These are phyloP conservation scores for Elongisporangium senticosum DNA, from an alignment of 352 stramenopile species.

Conservation along the genomic window DNA sequence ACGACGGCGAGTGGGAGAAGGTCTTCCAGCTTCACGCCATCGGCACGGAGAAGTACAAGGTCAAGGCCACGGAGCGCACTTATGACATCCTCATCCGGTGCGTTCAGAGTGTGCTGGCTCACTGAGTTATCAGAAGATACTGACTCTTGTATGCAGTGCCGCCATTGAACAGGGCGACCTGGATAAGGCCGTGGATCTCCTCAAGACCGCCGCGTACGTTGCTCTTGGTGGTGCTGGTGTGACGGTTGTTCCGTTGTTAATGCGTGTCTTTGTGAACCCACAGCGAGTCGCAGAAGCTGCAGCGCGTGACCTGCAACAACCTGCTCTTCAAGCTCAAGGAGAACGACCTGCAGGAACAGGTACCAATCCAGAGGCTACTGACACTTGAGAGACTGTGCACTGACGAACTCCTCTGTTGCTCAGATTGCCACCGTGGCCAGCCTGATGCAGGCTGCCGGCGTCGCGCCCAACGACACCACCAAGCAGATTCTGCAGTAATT, in stretches of 20 bases:
- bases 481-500: slow-evolving; percentile 76
- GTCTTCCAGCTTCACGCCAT: slow-evolving; percentile 77
- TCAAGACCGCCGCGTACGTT: slow-evolving; percentile 75
- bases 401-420: neutral
- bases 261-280: slow-evolving; percentile 2
- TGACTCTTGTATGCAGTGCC: slow-evolving; percentile 20
- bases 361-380: slow-evolving; percentile 2
- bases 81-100: slow-evolving; percentile 82
- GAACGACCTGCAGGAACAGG: slow-evolving; percentile 66
- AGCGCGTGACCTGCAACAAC: slow-evolving; percentile 86
- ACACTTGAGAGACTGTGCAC: neutral
- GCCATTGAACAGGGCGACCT: slow-evolving; percentile 71
- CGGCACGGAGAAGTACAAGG: slow-evolving; percentile 68
- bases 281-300: slow-evolving; percentile 65
- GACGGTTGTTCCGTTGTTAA: slow-evolving; percentile 7
- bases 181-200: slow-evolving; percentile 59
- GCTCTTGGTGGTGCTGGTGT: neutral
- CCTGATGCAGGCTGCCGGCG: slow-evolving; percentile 72
- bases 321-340: slow-evolving; percentile 84
- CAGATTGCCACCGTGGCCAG: slow-evolving; percentile 70
- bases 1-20: slow-evolving; percentile 72
- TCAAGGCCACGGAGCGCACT: slow-evolving; percentile 80
- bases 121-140: neutral
- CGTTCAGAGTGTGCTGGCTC: neutral
- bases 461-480: slow-evolving; percentile 79